Evolutionary conservation across 768 basidiomycete genomes (phyloP), one percentile per base, ranked within the genome.

Genomic region (Lactarius akahatsu): DNA sequence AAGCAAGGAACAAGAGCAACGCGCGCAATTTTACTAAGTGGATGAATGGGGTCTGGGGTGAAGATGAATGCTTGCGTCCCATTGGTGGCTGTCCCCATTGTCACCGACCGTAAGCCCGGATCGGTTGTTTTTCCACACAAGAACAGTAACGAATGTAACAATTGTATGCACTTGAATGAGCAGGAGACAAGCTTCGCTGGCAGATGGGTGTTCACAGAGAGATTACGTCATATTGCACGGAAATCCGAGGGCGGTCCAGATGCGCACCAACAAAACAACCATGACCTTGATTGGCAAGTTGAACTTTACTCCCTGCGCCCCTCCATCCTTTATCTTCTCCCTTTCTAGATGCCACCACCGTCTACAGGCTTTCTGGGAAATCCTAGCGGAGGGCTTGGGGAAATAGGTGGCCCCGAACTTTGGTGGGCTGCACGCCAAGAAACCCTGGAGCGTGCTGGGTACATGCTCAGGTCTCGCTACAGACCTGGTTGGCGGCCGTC

Each of bases 401-500:
- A 38, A 1, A 23, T 62, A 8, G 61, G 10, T 6, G 34, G 43
- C 11, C 4, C 10, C 9, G 65, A 66, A 66, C 30, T 9, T 50
- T 66, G 65, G 65, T 67, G 66, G 66, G 50, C 9, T 3, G 61
- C 43, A 15, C 65, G 47, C 10, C 60, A 57, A 13, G n/a, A 40
- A 4, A 43, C 30, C 0, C n/a, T 68, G 15, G 55, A 61, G 30
- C 50, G 26, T 4, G 55, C 64, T 47, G 67, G 67, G 1, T 68
- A 65, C 56, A 23, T 52, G 60, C 67, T 68, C 9, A 47, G 67
- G 2, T 4, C 67, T 6, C 67, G 67, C 34, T 69, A 52, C 16
- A 61, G 50, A 23, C 64, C 63, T 26, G 59, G 40, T 54, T 69
- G 67, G 67, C 26, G 4, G 45, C 59, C 67, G 6, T 69, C 67